Base-by-base conservation (phyloP, 2,329 filamentous ascomycete genomes). In the Xylaria sp. region DNA sequence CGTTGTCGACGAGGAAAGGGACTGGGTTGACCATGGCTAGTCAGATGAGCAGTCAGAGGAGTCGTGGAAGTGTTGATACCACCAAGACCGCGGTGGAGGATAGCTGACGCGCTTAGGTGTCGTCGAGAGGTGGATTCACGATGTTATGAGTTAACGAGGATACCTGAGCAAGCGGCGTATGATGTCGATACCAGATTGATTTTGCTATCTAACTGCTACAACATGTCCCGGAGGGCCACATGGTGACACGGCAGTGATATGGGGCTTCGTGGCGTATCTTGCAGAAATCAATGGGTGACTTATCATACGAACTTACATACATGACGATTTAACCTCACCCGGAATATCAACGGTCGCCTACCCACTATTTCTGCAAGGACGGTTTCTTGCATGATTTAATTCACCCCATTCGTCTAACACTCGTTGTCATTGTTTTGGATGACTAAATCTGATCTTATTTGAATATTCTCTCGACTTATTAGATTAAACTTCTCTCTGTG, bases 21-120 rank as follows among this genome's bases (percentile, higher is more conserved):
- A 87, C 82, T 0, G 86, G 87, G 0, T 62, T 82, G 49, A 87
- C 82, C 69, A 81, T 87, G 83, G 85, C 84, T 1, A 77, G 78
- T 38, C 81, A 84, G 77, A 86, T 86, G 79, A 82, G 80, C 64
- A 40, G 38, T 40, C 38, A 17, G 38, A 40, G 13, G 38, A 40
- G 38, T 40, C 78, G 82, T 13, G 56, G 40, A 26, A 46, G 56
- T 33, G 33, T 36, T 17, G 53, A 56, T 38, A 56, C 53, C 2
- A 17, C 53, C 1, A 31, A 56, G 53, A 56, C 53, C 11, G 53
- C 53, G n/a, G 53, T 38, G 53, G 6, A 33, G 9, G 53, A 56
- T 20, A 56, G 53, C 20, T 36, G 31, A 56, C 6, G 5, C 23
- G 13, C 28, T 9, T 10, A 6, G 4, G 26, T 28, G 23, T 28